These are phyloP conservation scores for Cardiospermum halicacabum DNA, from an alignment of 345 rosid genomes.

Conservation along the genomic window DNA sequence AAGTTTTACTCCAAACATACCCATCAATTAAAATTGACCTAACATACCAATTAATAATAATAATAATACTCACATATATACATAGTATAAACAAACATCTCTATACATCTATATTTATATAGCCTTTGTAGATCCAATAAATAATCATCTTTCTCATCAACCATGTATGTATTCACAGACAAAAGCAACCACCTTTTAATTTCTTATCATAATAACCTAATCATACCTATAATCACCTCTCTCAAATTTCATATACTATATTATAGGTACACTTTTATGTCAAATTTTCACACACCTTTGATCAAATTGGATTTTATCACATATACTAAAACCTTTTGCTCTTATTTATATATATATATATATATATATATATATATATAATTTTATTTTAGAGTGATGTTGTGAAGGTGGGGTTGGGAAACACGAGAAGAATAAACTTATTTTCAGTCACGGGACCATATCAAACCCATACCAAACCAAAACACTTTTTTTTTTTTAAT, in stretches of 20 bases:
- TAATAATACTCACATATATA: not conserved
- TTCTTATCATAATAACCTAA: constrained; percentile 18
- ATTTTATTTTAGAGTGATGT: too few relatives aligned
- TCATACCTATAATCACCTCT: constrained; percentile 7
- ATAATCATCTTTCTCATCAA: constrained; percentile 9
- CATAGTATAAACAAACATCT: too few relatives aligned
- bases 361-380: too few relatives aligned
- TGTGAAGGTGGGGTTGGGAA: not conserved
- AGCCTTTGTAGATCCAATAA: too few relatives aligned
- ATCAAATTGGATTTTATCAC: too few relatives aligned
- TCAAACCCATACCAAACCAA: not conserved
- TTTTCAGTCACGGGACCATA: not conserved
- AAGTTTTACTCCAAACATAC: constrained; percentile 2
- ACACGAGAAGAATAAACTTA: not conserved
- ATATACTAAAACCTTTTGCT: too few relatives aligned
- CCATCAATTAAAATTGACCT: constrained; percentile 3
- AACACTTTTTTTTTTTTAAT: too few relatives aligned
- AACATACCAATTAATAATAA: not conserved
- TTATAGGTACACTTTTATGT: too few relatives aligned
- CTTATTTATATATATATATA: too few relatives aligned
- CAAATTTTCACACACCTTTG: too few relatives aligned
- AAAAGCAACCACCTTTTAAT: constrained; percentile 4
- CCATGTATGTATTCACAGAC: not conserved
- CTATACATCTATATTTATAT: too few relatives aligned
- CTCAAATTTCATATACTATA: too few relatives aligned